Evolutionary conservation across 371 early-diverging fungal genomes (phyloP).

Genomic region (Mortierella sp.): DNA sequence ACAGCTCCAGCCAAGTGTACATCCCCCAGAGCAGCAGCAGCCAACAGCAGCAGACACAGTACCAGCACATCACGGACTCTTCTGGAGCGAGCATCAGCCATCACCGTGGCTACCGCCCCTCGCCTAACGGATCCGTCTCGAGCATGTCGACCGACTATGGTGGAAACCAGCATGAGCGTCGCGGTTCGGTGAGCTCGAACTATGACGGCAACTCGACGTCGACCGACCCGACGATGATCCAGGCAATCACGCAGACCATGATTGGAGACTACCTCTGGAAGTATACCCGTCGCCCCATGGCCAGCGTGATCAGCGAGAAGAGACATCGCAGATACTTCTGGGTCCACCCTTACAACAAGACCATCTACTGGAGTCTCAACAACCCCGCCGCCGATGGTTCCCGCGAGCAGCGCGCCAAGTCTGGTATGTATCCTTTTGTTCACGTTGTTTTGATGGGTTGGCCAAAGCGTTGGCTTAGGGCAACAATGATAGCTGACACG

Average conservation of each 20-base stretch:
- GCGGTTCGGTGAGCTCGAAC: conserved; percentile 46
- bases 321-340: conserved; percentile 82
- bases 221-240: conserved; percentile 74
- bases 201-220: conserved; percentile 45
- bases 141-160: conserved; percentile 56
- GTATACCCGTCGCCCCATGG: conserved; percentile 70
- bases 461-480: background rate
- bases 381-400: conserved; percentile 71
- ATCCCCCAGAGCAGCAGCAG: conserved; percentile 28
- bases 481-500: background rate
- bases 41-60: conserved; percentile 30
- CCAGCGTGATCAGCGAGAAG: conserved; percentile 68
- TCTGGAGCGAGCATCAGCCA: conserved; percentile 46
- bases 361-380: conserved; percentile 80
- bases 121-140: conserved; percentile 54
- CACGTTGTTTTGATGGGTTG: background rate
- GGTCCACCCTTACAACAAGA: conserved; percentile 87
- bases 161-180: conserved; percentile 23
- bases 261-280: conserved; percentile 84
- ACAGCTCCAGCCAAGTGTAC: conserved; percentile 49
- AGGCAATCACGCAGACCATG: conserved; percentile 83
- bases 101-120: conserved; percentile 25
- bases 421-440: conserved; percentile 35
- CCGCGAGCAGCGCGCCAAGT: conserved; percentile 68
- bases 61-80: conserved; percentile 44